Evolutionary conservation across 2,329 filamentous ascomycete genomes (phyloP).

Genomic region (Diaporthe ampelina): DNA sequence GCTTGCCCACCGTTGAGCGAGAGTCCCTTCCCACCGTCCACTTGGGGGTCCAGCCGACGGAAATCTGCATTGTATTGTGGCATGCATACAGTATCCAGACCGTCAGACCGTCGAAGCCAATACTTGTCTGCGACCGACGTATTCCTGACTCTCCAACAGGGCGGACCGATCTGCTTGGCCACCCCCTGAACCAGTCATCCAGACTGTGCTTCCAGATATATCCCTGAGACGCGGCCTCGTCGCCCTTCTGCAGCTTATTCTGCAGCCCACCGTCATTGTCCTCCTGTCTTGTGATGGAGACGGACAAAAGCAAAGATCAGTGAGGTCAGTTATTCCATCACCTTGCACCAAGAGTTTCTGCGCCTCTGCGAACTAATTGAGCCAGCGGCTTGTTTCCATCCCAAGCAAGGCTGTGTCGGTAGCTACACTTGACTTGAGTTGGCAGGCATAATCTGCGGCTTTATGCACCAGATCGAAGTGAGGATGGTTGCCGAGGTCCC

Average conservation of each 20-base stretch:
- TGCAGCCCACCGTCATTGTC: background rate
- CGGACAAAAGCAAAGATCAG: background rate
- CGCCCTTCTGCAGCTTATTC: background rate
- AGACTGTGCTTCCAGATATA: background rate
- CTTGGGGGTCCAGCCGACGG: background rate
- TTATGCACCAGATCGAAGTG: constrained; percentile 17
- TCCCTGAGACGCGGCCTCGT: background rate
- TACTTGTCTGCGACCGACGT: background rate
- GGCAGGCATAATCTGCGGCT: background rate
- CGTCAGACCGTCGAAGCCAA: background rate
- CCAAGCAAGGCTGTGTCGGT: background rate
- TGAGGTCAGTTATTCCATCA: background rate
- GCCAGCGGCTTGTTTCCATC: background rate
- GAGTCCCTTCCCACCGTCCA: background rate
- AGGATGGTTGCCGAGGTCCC: constrained; percentile 22
- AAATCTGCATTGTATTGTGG: background rate
- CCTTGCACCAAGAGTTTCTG: background rate
- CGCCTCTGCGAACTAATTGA: background rate
- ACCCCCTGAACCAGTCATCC: constrained; percentile 15
- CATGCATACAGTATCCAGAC: background rate
- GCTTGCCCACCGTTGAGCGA: background rate
- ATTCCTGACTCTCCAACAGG: constrained; percentile 13
- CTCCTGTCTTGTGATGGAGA: background rate
- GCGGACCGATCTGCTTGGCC: background rate
- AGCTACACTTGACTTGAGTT: background rate